Evolutionary conservation across 1,284 basidiomycete genomes (phyloP), one percentile per base, ranked within the genome.

Genomic region (Singerocomus rubriflavus): DNA sequence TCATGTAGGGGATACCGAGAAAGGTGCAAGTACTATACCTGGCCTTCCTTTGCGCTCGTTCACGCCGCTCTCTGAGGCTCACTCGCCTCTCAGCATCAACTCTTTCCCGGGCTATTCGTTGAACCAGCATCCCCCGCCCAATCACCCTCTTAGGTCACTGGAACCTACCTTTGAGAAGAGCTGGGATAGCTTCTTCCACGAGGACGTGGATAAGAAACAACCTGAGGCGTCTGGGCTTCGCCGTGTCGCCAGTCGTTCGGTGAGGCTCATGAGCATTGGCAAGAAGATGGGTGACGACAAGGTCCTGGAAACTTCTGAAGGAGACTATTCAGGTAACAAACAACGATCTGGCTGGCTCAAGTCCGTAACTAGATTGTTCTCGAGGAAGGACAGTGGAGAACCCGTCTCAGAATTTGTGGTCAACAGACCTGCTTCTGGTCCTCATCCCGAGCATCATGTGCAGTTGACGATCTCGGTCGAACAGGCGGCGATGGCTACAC

Each of bases 131-230:
- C 52, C 58, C 52, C 46, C 51, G 13, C 51, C 51, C 44, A 61
- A 37, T 52, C 71, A 67, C 49, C 65, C 64, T 34, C 62, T 70
- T 34, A 60, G 57, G 41, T 60, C 63, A 33, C 58, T 69, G 50
- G 62, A 67, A 13, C 70, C 71, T 17, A 61, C 58, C 29, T 71
- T 69, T 26, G 70, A 72, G 56, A 73, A 71, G 59, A 75, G 73
- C 45, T 82, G 79, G 76, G 76, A 78, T 49, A 76, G 72, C 47
- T 73, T 79, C 59, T 71, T 79, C 53, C 73, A 71, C 39, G 64
- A 73, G 25, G 67, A 60, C 14, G 54, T 62, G n/a, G 53, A 63
- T 12, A 52, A 58, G 32, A 58, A 62, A 14, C 48, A 44, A 17
- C 30, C 50, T 17, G 50, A 57, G 29, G 46, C 48, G 37, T 52